Conservation (phyloP, 352 stramenopile genomes). For the Phytophthora parvispora region DNA sequence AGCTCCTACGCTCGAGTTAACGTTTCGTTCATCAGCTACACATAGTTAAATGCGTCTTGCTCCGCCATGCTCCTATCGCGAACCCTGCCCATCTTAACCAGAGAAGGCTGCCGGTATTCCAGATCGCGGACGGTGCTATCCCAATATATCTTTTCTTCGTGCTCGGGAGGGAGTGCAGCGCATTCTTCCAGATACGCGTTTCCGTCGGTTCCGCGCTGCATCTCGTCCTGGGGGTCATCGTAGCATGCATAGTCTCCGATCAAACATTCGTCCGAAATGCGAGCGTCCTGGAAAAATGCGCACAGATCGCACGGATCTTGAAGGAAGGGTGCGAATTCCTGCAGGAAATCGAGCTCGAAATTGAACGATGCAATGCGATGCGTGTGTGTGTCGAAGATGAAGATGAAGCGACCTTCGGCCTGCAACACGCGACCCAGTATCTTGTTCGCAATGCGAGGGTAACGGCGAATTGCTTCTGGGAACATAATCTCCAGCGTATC, state of each 20-base stretch:
- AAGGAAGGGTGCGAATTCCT: conserved; percentile 51
- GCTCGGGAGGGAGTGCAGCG: neutral
- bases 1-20: no score
- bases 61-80: no score
- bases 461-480: conserved; percentile 39
- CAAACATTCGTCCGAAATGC: conserved; percentile 60
- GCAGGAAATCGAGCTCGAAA: conserved; percentile 53
- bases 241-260: conserved; percentile 58
- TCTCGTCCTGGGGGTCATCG: neutral
- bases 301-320: conserved; percentile 48
- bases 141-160: neutral
- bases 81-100: no score
- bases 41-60: no score
- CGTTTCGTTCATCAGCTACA: no score
- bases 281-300: conserved; percentile 47
- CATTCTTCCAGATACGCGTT: conserved; percentile 1
- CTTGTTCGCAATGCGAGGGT: conserved; percentile 32
- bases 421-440: conserved; percentile 45
- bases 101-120: conserved; percentile 23
- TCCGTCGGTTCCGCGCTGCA: neutral
- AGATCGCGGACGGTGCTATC: neutral
- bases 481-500: conserved; percentile 68
- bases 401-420: conserved; percentile 46
- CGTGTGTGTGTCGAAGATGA: conserved; percentile 52
- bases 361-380: conserved; percentile 54